Evolutionary conservation across 2,329 filamentous ascomycete genomes (phyloP).

Genomic region (Colletotrichum euphorbiae): DNA sequence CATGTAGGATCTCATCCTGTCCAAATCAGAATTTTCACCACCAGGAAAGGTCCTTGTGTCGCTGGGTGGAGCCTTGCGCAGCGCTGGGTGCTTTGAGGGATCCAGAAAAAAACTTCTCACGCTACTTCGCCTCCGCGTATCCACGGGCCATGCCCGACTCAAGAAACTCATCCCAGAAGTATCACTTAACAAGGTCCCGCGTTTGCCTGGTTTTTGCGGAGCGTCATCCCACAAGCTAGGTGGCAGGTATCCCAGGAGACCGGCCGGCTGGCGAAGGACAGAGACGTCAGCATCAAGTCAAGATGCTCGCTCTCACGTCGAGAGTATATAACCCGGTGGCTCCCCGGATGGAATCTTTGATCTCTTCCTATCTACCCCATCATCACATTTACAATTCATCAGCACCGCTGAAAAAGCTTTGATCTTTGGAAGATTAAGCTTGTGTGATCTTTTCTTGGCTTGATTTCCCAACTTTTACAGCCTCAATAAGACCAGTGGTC

Average conservation of each 20-base stretch:
- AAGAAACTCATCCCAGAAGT: constrained; percentile 38
- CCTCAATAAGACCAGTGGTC: neutral
- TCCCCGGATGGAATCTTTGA: neutral
- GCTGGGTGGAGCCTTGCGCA: constrained; percentile 25
- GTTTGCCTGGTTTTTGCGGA: constrained; percentile 42
- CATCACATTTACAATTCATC: neutral
- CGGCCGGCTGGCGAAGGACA: neutral
- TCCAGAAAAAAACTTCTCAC: constrained; percentile 39
- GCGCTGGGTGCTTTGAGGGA: constrained; percentile 6
- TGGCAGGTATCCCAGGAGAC: constrained; percentile 8
- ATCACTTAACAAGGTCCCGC: constrained; percentile 33
- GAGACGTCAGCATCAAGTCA: constrained; percentile 39
- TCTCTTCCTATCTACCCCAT: neutral
- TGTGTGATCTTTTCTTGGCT: neutral
- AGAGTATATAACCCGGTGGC: constrained; percentile 29
- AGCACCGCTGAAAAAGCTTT: neutral
- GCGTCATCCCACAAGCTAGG: constrained; percentile 13
- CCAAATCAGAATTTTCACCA: constrained; percentile 20
- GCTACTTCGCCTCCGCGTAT: constrained; percentile 40
- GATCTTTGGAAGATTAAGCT: constrained; percentile 5
- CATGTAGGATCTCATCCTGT: constrained; percentile 20
- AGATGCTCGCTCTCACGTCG: constrained; percentile 25
- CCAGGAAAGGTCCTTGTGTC: constrained; percentile 34
- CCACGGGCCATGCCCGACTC: constrained; percentile 39
- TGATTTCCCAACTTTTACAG: neutral